Evolutionary conservation across 768 basidiomycete species (phyloP).

Genomic region (Termitomyces sp.): DNA sequence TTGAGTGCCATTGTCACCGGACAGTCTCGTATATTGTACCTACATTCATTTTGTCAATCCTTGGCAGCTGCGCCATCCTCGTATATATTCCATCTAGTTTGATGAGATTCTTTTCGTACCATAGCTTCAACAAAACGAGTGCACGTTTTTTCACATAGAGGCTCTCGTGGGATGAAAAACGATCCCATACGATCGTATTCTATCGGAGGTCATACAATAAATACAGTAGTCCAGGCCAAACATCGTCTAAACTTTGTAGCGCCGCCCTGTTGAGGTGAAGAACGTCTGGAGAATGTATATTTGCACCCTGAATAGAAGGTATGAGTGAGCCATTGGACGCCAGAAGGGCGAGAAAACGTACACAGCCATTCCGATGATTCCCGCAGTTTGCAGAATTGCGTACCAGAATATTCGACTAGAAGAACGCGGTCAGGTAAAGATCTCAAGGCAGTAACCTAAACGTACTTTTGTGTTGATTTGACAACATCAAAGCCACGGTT

Average conservation of each 20-base stretch:
- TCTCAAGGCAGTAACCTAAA: neutral
- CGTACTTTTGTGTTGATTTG: slow-evolving; percentile 83
- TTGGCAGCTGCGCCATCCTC: neutral
- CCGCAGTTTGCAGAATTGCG: slow-evolving; percentile 75
- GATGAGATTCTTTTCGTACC: neutral
- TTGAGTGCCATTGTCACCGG: neutral
- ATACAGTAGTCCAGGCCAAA: slow-evolving; percentile 3
- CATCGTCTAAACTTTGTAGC: slow-evolving; percentile 75
- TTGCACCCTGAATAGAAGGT: slow-evolving; percentile 59
- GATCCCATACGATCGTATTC: neutral
- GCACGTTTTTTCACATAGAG: neutral
- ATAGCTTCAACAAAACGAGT: neutral
- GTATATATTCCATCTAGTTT: neutral
- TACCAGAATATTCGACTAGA: slow-evolving; percentile 91
- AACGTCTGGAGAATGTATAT: slow-evolving; percentile 93
- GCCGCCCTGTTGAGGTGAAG: slow-evolving; percentile 91
- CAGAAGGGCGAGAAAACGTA: slow-evolving; percentile 39
- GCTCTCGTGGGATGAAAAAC: neutral
- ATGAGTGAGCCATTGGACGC: neutral
- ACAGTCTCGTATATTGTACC: neutral
- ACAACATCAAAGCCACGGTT: slow-evolving; percentile 93
- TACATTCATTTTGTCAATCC: neutral
- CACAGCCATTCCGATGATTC: slow-evolving; percentile 84
- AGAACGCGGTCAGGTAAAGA: slow-evolving; percentile 4
- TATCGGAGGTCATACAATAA: slow-evolving; percentile 3